Base-by-base conservation (phyloP, 2,329 filamentous ascomycete genomes). In the Fusarium sarcochroum region DNA sequence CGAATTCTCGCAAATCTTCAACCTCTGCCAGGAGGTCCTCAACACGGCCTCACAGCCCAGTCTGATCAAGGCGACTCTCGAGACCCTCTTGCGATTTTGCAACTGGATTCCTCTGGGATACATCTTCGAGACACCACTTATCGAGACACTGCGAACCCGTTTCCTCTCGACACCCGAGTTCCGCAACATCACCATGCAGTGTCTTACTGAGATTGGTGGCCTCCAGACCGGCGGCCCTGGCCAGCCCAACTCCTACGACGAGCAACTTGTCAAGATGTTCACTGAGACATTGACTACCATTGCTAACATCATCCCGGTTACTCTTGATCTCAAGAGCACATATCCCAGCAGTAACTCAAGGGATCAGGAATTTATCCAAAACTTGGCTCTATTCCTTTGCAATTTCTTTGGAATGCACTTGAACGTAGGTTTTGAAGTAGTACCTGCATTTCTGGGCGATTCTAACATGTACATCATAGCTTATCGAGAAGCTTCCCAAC, bases 41-140 rank as follows among this genome's bases (percentile, higher is more conserved):
- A 93, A 91, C 74, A 96, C 93, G 32, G 96, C 95, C 44, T 93
- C 91, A 74, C 93, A 97, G 80, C 87, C 92, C 38, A 97, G 91
- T 76, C 85, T 99, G 56, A 90, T 99, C 82, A 97, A 96, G 83
- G 93, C 95, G n/a, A 99, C 96, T 1, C 87, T 99, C 54, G 94
- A 98, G 83, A 99, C 96, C 1, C 85, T 99, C 35, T 87, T 99
- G 54, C 93, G 94, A 62, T 99, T 99, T 81, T 92, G 97, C 79
- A 98, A 98, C 85, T 99, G 96, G 96, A 99, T 99, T 58, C 96
- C 96, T 1, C 84, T 99, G 38, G 96, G 97, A 58, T 99, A 98
- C 82, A 98, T 99, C 73, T 99, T 99, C 81, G 96, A 99, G 85
- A 99, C 95, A 0, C 90, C 93, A 35, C 90, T 99, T 69, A 98